phyloP scores from a whole-genome alignment of 2,329 filamentous ascomycete species.

The Fusarium torulosum region DNA sequence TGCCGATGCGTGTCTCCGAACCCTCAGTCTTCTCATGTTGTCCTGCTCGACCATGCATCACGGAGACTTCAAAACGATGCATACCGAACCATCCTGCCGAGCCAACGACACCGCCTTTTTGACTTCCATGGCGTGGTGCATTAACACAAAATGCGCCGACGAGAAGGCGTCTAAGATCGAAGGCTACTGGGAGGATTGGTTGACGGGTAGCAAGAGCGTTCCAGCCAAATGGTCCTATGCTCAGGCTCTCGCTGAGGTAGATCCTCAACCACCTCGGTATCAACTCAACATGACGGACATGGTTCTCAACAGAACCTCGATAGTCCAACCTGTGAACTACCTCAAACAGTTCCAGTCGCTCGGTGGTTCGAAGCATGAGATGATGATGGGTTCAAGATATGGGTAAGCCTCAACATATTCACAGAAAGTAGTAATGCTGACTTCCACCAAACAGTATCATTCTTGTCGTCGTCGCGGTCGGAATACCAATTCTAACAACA shows the following conservation, averaged over 20 bases:
- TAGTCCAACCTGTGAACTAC: not conserved
- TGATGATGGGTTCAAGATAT: constrained; percentile 14
- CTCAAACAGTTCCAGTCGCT: constrained; percentile 17
- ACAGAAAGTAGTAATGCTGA: fast-evolving
- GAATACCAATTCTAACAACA: constrained; percentile 9
- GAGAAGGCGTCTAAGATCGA: constrained; percentile 15
- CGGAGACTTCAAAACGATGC: not conserved
- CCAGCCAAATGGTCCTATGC: constrained; percentile 18
- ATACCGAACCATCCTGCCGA: constrained; percentile 9
- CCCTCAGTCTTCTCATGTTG: not conserved
- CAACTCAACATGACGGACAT: constrained; percentile 7
- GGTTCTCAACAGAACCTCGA: constrained; percentile 1
- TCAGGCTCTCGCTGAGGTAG: constrained; percentile 5
- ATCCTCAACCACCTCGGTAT: not conserved
- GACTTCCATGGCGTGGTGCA: constrained; percentile 18
- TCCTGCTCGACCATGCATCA: constrained; percentile 10
- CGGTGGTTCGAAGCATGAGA: constrained; percentile 5
- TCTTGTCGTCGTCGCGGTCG: constrained; percentile 1
- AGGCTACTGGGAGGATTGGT: constrained; percentile 8
- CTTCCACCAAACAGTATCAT: not conserved
- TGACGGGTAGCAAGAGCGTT: constrained; percentile 3
- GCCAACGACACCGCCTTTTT: constrained; percentile 10
- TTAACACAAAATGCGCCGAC: not conserved
- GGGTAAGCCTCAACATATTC: not conserved
- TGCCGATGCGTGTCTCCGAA: constrained; percentile 20